Percentiles rank a stretch among this genome's conserved stretches.
These are phyloP conservation scores for Cladosporium sp. DNA, from an alignment of 2,329 filamentous ascomycete species.

Conservation along the genomic window DNA sequence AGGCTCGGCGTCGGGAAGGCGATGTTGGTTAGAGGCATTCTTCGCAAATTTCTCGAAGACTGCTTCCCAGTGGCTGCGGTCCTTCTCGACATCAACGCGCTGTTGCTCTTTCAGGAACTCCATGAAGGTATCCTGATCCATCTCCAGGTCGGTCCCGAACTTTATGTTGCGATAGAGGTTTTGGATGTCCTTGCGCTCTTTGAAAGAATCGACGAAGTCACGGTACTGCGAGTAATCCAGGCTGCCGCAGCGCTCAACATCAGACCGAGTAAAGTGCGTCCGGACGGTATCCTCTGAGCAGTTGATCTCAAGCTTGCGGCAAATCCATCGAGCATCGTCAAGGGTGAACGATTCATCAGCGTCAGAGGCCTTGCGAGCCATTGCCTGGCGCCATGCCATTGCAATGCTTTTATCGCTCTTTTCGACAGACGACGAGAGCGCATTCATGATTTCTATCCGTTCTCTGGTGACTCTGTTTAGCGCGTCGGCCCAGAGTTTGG, in stretches of 20 bases:
- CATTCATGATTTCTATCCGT: slow-evolving; percentile 83
- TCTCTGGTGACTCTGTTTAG: slow-evolving; percentile 79
- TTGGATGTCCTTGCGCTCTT: slow-evolving; percentile 74
- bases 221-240: slow-evolving; percentile 78
- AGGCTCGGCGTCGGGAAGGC: slow-evolving; percentile 38
- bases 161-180: slow-evolving; percentile 60
- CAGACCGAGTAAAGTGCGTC: slow-evolving; percentile 67
- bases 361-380: slow-evolving; percentile 57
- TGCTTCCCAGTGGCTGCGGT: slow-evolving; percentile 60
- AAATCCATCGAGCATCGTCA: slow-evolving; percentile 71
- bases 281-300: slow-evolving; percentile 69
- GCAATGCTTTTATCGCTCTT: slow-evolving; percentile 68
- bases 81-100: slow-evolving; percentile 64
- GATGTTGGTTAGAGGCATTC: slow-evolving; percentile 30
- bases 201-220: slow-evolving; percentile 74
- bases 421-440: slow-evolving; percentile 68
- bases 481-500: slow-evolving; percentile 75
- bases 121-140: slow-evolving; percentile 69
- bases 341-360: slow-evolving; percentile 70
- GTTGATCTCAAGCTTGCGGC: slow-evolving; percentile 87
- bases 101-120: slow-evolving; percentile 68
- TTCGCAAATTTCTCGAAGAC: slow-evolving; percentile 50
- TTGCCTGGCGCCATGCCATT: slow-evolving; percentile 68
- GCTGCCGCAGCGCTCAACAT: slow-evolving; percentile 56
- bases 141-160: slow-evolving; percentile 45